Base-by-base conservation (phyloP, 2,329 filamentous ascomycete genomes). In the Fusarium sp. region DNA sequence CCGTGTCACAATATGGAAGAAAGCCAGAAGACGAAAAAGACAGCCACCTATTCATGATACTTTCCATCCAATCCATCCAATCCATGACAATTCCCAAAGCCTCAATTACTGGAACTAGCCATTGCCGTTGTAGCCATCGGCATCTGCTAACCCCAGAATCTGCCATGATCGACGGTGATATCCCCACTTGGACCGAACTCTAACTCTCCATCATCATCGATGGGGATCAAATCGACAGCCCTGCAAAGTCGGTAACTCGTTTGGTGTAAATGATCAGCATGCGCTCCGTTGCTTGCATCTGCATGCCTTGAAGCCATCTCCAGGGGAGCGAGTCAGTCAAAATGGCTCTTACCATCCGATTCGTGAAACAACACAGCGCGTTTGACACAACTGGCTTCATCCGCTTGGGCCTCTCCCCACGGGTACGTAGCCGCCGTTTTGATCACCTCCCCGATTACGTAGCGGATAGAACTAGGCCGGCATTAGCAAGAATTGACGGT, bases 301-400 rank as follows among this genome's bases (percentile, higher is more conserved):
- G 20, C n/a, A n/a, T 26, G 40, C 7, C 14, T 15, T n/a, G 33
- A 33, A 33, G n/a, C 28, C 40, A 48, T n/a, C 13, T n/a, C 17
- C 46, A 59, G 48, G 43, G 61, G 39, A 54, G 38, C 38, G 54
- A 57, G 54, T 57, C 54, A 57, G 31, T 45, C 18, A 28, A n/a
- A 42, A 42, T 60, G 52, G 36, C 57, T 60, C 52, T 34, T 17
- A 34, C 13, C n/a, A 18, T 48, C 61, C 60, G 36, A 65, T 65
- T 65, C 33, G 34, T n/a, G 26, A 42, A 24, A 24, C 22, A 4
- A 24, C 22, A 7, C 22, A 24, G 22, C 5, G 22, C 22, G 5
- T 24, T 24, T 39, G 18, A 31, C 28, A 31, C 10, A 31, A 31
- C 11, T 11, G 24, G 28, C 13, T 24, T 42, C 13, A 24, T 18